A percentile compares a stretch with the other conserved stretches of the same genome.
phyloP scores from a whole-genome alignment of 2,329 filamentous ascomycete species.

The Aspergillus hortae region DNA sequence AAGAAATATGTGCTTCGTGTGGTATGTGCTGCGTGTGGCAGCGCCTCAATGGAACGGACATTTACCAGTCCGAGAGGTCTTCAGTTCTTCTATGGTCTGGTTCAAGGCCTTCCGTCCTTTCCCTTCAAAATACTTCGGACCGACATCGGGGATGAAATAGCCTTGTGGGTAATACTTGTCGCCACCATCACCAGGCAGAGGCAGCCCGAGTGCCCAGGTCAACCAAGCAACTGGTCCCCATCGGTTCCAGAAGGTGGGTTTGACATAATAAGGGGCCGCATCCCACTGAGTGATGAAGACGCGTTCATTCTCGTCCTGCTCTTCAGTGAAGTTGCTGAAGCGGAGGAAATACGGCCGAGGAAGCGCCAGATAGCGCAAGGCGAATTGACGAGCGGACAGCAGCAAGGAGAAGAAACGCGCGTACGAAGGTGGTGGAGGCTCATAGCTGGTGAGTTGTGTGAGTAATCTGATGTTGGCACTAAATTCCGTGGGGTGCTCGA shows the following conservation, averaged over 20 bases:
- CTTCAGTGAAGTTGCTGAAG: conserved; percentile 39
- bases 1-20: too few relatives aligned
- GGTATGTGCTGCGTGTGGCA: too few relatives aligned
- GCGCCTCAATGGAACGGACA: conserved; percentile 46
- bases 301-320: conserved; percentile 53
- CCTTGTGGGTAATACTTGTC: conserved; percentile 49
- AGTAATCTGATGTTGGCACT: neutral
- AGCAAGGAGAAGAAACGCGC: conserved; percentile 42
- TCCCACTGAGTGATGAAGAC: conserved; percentile 53
- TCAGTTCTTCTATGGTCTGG: conserved; percentile 42
- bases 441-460: conserved; percentile 29
- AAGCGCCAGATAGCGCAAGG: conserved; percentile 56
- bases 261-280: conserved; percentile 63
- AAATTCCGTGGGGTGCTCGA: neutral
- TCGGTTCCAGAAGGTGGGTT: conserved; percentile 57
- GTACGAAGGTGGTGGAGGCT: conserved; percentile 34
- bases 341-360: conserved; percentile 51
- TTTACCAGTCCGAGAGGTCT: conserved; percentile 39
- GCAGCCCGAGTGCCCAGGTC: conserved; percentile 43
- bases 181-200: conserved; percentile 47
- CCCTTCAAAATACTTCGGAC: conserved; percentile 54
- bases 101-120: conserved; percentile 41
- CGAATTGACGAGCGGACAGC: conserved; percentile 52
- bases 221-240: conserved; percentile 59
- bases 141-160: conserved; percentile 55